These are phyloP conservation scores for Urochloa ruziziensis DNA, from an alignment of 176 grass and related monocot genomes.

Conservation along the genomic window DNA sequence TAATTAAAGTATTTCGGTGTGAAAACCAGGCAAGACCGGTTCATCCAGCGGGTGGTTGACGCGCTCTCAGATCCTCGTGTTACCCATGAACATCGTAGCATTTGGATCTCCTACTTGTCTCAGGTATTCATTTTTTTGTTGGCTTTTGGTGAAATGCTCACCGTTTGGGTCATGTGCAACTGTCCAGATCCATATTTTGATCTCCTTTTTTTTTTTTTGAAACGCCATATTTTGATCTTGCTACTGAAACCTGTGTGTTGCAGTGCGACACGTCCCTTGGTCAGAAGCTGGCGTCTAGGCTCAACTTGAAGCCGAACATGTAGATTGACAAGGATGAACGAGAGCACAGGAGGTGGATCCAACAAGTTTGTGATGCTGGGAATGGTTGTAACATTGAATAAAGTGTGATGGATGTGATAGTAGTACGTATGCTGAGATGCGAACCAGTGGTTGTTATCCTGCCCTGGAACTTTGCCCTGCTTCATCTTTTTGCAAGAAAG, in stretches of 20 bases:
- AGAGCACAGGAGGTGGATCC: not conserved
- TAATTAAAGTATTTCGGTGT: conserved; percentile 11
- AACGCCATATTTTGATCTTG: not conserved
- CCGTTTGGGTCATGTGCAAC: not conserved
- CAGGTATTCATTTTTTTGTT: conserved; percentile 41
- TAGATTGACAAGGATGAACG: conserved; percentile 19
- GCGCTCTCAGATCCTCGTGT: conserved; percentile 60
- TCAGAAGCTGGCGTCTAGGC: conserved; percentile 64
- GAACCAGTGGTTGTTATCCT: not conserved
- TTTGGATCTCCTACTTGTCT: conserved; percentile 85
- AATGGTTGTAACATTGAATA: conserved; percentile 20
- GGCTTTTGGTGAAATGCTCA: not conserved
- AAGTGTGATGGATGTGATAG: conserved; percentile 2
- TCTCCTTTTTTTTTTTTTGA: too few relatives aligned
- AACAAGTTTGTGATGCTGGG: not conserved
- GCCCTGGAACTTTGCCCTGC: not conserved
- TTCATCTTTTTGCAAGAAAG: not conserved
- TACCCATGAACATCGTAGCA: conserved; percentile 65
- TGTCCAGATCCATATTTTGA: not conserved
- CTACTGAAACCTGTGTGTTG: not conserved
- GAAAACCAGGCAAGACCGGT: conserved; percentile 70
- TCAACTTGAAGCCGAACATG: conserved; percentile 70
- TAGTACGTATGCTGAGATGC: conserved; percentile 1
- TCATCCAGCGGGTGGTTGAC: conserved; percentile 69
- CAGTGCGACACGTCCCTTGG: conserved; percentile 69